Percentiles rank a stretch among this genome's conserved stretches.
These are phyloP conservation scores for Brassica juncea DNA, from an alignment of 345 rosid genomes.

Conservation along the genomic window DNA sequence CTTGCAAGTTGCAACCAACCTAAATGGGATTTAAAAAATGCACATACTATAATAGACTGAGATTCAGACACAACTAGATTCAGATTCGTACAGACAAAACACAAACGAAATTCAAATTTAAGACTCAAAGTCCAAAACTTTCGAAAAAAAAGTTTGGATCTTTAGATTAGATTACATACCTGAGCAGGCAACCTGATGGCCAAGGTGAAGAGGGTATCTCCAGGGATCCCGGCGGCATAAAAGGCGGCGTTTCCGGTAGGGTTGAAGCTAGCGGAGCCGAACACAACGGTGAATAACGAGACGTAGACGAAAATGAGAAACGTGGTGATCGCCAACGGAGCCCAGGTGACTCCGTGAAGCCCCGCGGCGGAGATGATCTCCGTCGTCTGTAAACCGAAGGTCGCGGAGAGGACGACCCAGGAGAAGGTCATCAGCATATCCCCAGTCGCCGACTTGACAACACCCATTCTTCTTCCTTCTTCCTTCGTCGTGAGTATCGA, in stretches of 20 bases:
- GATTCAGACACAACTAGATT: background rate
- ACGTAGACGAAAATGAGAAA: conserved; percentile 64
- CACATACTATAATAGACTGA: conserved; percentile 7
- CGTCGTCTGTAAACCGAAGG: conserved; percentile 62
- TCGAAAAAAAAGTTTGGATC: conserved; percentile 8
- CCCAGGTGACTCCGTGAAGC: conserved; percentile 51
- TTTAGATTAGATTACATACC: conserved; percentile 38
- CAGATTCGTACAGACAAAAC: background rate
- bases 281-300: conserved; percentile 56
- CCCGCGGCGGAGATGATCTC: conserved; percentile 53
- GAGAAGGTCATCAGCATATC: conserved; percentile 68
- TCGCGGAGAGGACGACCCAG: conserved; percentile 75
- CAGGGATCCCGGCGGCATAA: conserved; percentile 78
- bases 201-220: conserved; percentile 77
- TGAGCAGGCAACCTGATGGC: conserved; percentile 93
- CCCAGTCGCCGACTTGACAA: conserved; percentile 65
- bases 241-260: conserved; percentile 87
- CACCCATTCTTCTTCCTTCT: conserved; percentile 48
- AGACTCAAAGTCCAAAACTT: background rate
- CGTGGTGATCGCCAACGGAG: conserved; percentile 56
- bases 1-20: background rate
- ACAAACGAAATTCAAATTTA: background rate
- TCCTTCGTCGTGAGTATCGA: background rate
- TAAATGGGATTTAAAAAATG: conserved; percentile 5
- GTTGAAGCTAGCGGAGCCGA: conserved; percentile 92